Evolutionary conservation across 2,329 filamentous ascomycete genomes (phyloP).

Genomic region (Phialocephala sp.): DNA sequence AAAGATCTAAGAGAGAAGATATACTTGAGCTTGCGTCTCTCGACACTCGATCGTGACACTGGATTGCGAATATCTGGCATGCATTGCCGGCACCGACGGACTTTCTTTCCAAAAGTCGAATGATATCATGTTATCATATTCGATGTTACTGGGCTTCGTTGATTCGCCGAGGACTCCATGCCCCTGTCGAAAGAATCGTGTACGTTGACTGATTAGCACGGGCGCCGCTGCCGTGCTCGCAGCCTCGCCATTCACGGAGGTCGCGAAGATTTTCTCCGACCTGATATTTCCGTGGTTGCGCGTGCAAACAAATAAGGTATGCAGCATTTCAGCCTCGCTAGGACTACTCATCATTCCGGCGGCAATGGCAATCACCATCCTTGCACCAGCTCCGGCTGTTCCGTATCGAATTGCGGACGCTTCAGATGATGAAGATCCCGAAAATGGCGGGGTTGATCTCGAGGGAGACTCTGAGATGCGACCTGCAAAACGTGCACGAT

Average conservation of each 20-base stretch:
- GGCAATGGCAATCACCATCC: slow-evolving; percentile 44
- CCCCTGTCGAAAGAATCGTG: neutral
- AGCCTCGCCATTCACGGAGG: neutral
- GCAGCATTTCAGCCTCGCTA: slow-evolving; percentile 13
- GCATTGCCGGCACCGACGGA: neutral
- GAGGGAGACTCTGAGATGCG: slow-evolving; percentile 49
- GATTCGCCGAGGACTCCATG: neutral
- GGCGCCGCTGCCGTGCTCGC: no score
- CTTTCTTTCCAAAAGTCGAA: neutral
- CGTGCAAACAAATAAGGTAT: neutral
- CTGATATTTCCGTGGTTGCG: neutral
- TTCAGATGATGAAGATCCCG: slow-evolving; percentile 42
- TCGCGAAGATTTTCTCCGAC: neutral
- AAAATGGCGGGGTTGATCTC: slow-evolving; percentile 43
- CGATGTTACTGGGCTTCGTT: neutral
- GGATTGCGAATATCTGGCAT: neutral
- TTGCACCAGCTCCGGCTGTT: slow-evolving; percentile 40
- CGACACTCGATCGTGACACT: neutral
- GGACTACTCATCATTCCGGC: neutral
- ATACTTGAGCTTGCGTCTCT: neutral
- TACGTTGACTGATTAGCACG: no score
- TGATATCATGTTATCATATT: neutral
- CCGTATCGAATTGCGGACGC: slow-evolving; percentile 28
- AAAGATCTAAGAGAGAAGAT: neutral
- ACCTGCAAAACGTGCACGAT: slow-evolving; percentile 48